Conservation (phyloP, 2,329 filamentous ascomycete genomes). For the Fusarium sp. region DNA sequence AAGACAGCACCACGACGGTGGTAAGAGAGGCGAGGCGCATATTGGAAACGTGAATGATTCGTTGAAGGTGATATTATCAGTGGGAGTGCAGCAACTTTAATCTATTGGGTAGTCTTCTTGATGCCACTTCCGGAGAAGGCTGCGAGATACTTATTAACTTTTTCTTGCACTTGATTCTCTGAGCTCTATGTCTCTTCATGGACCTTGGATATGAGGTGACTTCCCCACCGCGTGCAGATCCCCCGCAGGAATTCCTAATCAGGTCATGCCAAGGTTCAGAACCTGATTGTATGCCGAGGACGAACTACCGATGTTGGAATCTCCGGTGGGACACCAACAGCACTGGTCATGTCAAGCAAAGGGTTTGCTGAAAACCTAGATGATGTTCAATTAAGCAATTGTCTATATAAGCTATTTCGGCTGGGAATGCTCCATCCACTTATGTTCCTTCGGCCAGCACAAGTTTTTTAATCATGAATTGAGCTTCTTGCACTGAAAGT, state of each 20-base stretch:
- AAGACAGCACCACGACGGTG: background rate
- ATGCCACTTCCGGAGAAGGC: fast-evolving
- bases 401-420: no score
- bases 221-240: background rate
- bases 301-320: background rate
- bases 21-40: background rate
- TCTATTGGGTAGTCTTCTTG: background rate
- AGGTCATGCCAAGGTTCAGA: fast-evolving
- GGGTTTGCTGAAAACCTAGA: no score
- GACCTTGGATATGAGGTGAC: no score
- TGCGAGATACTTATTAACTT: background rate
- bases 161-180: fast-evolving
- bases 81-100: background rate
- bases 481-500: no score
- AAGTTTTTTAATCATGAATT: no score
- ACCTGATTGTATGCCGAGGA: no score
- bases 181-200: background rate
- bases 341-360: background rate
- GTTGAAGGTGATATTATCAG: background rate
- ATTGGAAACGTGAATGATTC: background rate
- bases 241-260: background rate
- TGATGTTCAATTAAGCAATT: no score
- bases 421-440: no score
- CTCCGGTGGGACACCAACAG: background rate
- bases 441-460: no score